Evolutionary conservation across 140 eudicot species (phyloP), one percentile per base, ranked within the genome.

Genomic region (Erigeron philadelphicus): DNA sequence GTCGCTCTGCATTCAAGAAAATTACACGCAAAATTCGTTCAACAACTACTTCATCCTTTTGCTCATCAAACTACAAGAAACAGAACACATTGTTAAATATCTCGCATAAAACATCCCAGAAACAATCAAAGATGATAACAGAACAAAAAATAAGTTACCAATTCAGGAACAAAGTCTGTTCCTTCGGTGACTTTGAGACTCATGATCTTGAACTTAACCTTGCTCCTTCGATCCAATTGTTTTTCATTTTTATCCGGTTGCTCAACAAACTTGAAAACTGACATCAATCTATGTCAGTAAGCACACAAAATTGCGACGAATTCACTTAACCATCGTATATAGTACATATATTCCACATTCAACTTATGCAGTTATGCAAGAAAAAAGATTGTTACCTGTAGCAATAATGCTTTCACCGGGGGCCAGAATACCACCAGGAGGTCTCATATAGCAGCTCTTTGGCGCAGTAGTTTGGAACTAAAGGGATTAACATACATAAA

Each of bases 401-500:
- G 97, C 97, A 75, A 91, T 81, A 50, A 86, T 61, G 81, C 87
- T 81, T 88, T 91, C 95, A 41, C 96, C 96, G 19, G 97, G 96
- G 64, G 91, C 84, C 57, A 91, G 87, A 68, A 77, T 80, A 31
- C 96, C 97, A 9, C 96, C 96, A 72, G 97, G 97, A 31, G 97
- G 97, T 59, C 96, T 81, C 97, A 90, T 90, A 47, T 76, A 90
- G 68, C 97, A 85, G 76, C 97, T 88, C 79, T 90, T 90, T 18
- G 97, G 97, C 15, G 95, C 95, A 16, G 97, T 90, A 5, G 97
- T 90, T 86, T 90, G 97, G 74, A 91, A 88, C 97, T 91, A 73
- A 25, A 45, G 48, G 55, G 48, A 65, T 48, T 59, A 9, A 72
- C 15, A 17, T 31, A 71, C 25, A 38, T 56, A 59, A 53, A 74